Evolutionary conservation across 2,329 filamentous ascomycete genomes (phyloP).

Genomic region (Cercospora janseana): DNA sequence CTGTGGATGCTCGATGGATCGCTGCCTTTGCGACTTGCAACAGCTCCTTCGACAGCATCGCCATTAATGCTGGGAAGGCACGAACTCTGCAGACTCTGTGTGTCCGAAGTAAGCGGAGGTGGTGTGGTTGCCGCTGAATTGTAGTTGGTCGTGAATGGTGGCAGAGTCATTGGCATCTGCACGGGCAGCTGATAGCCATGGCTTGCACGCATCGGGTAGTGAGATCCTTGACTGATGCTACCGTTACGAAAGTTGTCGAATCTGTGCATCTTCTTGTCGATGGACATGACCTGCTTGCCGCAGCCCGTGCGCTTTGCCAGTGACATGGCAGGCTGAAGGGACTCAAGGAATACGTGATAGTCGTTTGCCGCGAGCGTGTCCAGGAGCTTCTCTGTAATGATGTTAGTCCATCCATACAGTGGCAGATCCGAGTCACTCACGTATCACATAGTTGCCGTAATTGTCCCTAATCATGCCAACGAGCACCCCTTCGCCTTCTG

Average conservation of each 20-base stretch:
- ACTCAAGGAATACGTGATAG: slow-evolving; percentile 43
- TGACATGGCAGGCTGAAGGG: slow-evolving; percentile 46
- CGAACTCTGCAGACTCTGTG: slow-evolving; percentile 33
- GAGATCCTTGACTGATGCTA: slow-evolving; percentile 10
- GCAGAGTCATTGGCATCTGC: slow-evolving; percentile 15
- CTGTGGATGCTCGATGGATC: slow-evolving; percentile 24
- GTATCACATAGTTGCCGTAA: slow-evolving; percentile 94
- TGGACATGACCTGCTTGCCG: slow-evolving; percentile 47
- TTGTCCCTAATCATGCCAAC: slow-evolving; percentile 81
- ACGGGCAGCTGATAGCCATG: slow-evolving; percentile 15
- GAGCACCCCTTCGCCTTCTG: slow-evolving; percentile 63
- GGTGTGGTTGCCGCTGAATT: slow-evolving; percentile 32
- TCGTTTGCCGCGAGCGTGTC: slow-evolving; percentile 44
- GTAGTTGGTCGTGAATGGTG: slow-evolving; percentile 29
- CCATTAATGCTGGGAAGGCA: slow-evolving; percentile 35
- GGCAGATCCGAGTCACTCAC: slow-evolving; percentile 59
- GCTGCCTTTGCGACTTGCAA: slow-evolving; percentile 31
- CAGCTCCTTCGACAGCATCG: slow-evolving; percentile 38
- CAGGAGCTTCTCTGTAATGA: slow-evolving; percentile 71
- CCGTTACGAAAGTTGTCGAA: slow-evolving; percentile 32
- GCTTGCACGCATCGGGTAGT: slow-evolving; percentile 6
- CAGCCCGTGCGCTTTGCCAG: slow-evolving; percentile 44
- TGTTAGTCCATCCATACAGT: slow-evolving; percentile 20
- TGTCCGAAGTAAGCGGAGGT: slow-evolving; percentile 31
- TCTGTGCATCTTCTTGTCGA: slow-evolving; percentile 52